Percentiles rank a stretch among this genome's conserved stretches.
Conservation (phyloP, 2,329 filamentous ascomycete species). For the Byssoonygena ceratinophila region DNA sequence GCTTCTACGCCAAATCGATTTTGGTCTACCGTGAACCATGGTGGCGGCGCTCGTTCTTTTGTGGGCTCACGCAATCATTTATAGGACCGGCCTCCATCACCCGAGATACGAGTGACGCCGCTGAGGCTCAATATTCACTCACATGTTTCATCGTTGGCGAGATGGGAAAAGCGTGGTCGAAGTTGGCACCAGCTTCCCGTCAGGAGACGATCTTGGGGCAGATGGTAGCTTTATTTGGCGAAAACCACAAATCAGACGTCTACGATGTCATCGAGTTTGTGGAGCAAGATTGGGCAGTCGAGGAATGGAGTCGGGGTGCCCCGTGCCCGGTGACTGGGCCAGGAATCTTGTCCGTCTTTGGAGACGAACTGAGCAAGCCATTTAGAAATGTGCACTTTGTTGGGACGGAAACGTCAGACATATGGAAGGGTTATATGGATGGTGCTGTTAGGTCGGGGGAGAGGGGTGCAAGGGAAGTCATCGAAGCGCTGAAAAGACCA, state of each 20-base stretch:
- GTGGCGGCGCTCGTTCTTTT: conserved; percentile 25
- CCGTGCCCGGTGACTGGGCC: conserved; percentile 30
- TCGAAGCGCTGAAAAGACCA: conserved; percentile 29
- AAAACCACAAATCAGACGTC: conserved; percentile 15
- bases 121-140: conserved; percentile 23
- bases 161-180: conserved; percentile 29
- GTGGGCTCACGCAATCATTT: conserved; percentile 32
- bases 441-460: conserved; percentile 44
- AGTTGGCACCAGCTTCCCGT: conserved; percentile 19
- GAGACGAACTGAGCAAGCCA: conserved; percentile 25
- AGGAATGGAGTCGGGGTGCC: conserved; percentile 31
- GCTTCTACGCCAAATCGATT: conserved; percentile 32
- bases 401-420: conserved; percentile 43
- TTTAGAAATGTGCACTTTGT: conserved; percentile 42
- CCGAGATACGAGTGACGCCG: conserved; percentile 31
- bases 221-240: conserved; percentile 23
- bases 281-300: conserved; percentile 31
- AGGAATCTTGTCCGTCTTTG: conserved; percentile 26
- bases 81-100: conserved; percentile 32
- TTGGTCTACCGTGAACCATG: conserved; percentile 32
- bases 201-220: conserved; percentile 25
- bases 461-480: conserved; percentile 33
- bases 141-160: conserved; percentile 35
- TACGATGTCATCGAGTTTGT: conserved; percentile 18
- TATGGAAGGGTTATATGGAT: conserved; percentile 52